Base-by-base conservation (phyloP, 495 filamentous ascomycete genomes). In the Aspergillus baeticus region DNA sequence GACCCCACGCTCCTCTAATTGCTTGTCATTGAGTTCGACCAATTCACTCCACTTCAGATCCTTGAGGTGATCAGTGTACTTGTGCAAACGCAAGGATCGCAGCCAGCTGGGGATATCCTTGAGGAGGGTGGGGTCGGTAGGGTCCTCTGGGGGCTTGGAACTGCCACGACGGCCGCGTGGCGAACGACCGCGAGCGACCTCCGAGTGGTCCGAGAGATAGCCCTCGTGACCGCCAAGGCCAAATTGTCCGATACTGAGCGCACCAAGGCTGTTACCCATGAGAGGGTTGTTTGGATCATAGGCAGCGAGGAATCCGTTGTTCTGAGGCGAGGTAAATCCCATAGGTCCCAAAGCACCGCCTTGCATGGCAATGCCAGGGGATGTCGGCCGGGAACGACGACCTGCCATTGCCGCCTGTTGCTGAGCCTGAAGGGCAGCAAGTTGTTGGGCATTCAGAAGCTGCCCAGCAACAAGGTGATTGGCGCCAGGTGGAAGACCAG, bases 1-100 rank as follows among this genome's bases (percentile, higher is more conserved):
- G 31, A 98, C 94, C 44, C 94, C 94, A 51, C 90, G 86, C 10
- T 92, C 88, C 72, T 98, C 93, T 62, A 98, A 77, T 51, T 89
- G 92, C 72, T 91, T 92, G 66, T 98, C 95, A 69, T 96, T 90
- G 55, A 98, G 78, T 70, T 92, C 88, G 60, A 98, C 75, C 63
- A 98, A 66, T 14, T 98, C 93, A n/a, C 83, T 88, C 94, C 94
- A 98, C 61, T 93, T 90, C 71, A 98, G 81, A 68, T 96, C 92
- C 74, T 98, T 98, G 63, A 98, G 75, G 67, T 98, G 92, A 60
- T 98, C 94, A 34, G 94, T 98, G 73, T 98, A 98, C 77, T 98
- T 98, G 77, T 98, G 94, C 62, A 98, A 78, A 56, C 94, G 86
- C 65, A 98, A 79, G 69, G 90, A 97, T 74, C 94, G 86, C 68